Base-by-base conservation (phyloP, 345 rosid genomes). In the Aquilaria malaccensis region DNA sequence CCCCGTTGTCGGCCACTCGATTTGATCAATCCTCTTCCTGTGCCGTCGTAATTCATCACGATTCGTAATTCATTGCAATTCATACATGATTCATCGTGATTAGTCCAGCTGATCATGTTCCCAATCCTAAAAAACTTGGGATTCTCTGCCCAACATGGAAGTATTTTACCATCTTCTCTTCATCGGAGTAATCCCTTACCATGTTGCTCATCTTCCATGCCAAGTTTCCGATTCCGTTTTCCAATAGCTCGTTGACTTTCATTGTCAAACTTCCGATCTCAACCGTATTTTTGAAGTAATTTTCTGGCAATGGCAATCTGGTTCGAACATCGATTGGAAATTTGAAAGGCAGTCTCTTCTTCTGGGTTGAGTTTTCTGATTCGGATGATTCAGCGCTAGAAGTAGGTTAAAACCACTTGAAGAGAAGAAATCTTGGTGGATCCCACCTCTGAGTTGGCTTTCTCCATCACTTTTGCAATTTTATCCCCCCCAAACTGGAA, bases 391-490 rank as follows among this genome's bases (percentile, higher is more conserved):
- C 70, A 55, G 12, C 65, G 13, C 87, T 79, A 80, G 31, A 82
- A 9, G 60, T 77, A 79, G 14, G 74, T 59, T 0, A 54, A 52
- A 3, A 82, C 45, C 30, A 74, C 74, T 64, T 82, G 84, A 53
- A 80, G 68, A 12, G 79, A 75, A 30, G 81, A 80, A 32, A 79
- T 62, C 11, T 13, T 55, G 61, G 9, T 13, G 0, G 68, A 56
- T 53, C 52, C 72, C 22, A 64, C 56, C 33, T 75, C 82, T 3
- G 33, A 37, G 50, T 80, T 75, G 53, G 76, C 84, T 54, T 70
- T 71, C 2, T 74, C 70, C 72, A 80, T 80, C 2, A 80, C 74
- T 13, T 55, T 62, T 14, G 66, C 67, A 6, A 78, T 67, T 2
- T 62, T 74, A 15, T 72, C 55, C 49, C 31, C 54, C 11, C 70